Evolutionary conservation across 1,284 basidiomycete genomes (phyloP).

Genomic region (Ceratobasidium sp.): DNA sequence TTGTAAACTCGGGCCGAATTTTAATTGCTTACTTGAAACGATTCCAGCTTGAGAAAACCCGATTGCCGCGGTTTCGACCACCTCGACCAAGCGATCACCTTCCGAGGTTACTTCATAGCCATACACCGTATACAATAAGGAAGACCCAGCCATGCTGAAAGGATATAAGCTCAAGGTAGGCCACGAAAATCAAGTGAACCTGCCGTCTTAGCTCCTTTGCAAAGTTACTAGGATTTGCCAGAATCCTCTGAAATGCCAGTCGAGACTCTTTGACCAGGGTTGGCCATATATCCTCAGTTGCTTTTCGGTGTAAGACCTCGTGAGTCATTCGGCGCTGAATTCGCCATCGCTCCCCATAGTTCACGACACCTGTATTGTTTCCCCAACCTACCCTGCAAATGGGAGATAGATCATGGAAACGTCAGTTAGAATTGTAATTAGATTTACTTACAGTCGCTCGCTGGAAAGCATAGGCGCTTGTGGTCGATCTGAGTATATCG

Average conservation of each 20-base stretch:
- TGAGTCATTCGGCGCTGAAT: slow-evolving; percentile 28
- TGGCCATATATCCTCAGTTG: slow-evolving; percentile 17
- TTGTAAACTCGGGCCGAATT: background rate
- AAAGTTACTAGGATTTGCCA: slow-evolving; percentile 7
- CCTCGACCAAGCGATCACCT: background rate
- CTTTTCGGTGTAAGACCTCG: slow-evolving; percentile 11
- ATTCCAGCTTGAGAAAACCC: background rate
- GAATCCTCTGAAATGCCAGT: background rate
- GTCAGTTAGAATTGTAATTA: too few relatives aligned
- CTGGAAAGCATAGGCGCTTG: slow-evolving; percentile 25
- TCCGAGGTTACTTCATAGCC: background rate
- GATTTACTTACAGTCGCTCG: slow-evolving; percentile 3
- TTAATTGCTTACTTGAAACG: background rate
- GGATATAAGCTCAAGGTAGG: background rate
- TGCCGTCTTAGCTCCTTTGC: slow-evolving; percentile 13
- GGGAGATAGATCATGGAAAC: background rate
- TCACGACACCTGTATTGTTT: background rate
- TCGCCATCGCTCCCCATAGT: slow-evolving; percentile 25
- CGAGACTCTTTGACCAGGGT: background rate
- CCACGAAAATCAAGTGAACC: background rate
- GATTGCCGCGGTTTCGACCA: background rate
- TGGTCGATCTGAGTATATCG: slow-evolving; percentile 38
- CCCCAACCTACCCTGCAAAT: slow-evolving; percentile 1
- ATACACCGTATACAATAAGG: background rate
- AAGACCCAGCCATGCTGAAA: background rate